These are phyloP conservation scores for Crithidia expoeki DNA, from an alignment of 208 protist genomes.

Conservation along the genomic window DNA sequence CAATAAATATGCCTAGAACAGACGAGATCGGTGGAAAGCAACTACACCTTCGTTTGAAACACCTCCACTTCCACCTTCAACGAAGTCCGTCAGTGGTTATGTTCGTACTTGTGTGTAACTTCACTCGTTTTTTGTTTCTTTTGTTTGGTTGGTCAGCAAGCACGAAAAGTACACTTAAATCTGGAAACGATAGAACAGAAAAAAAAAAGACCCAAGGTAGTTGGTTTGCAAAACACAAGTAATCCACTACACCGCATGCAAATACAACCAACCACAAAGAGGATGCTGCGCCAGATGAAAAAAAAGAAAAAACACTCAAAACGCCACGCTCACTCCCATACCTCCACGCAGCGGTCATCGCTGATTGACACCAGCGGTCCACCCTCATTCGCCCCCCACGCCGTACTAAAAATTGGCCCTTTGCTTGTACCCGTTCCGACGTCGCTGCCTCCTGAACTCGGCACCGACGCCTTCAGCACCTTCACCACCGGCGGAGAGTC, in stretches of 20 bases:
- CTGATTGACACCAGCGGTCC: constrained; percentile 38
- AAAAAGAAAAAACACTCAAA: background rate
- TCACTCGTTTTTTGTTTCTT: no score
- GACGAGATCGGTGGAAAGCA: no score
- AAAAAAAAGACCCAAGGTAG: background rate
- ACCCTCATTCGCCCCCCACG: constrained; percentile 39
- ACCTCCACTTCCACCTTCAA: no score
- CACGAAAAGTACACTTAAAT: no score
- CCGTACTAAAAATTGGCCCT: constrained; percentile 39
- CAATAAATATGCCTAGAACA: no score
- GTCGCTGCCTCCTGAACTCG: background rate
- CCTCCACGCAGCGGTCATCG: constrained; percentile 31
- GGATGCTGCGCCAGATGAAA: background rate
- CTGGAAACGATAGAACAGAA: background rate
- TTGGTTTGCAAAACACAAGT: background rate
- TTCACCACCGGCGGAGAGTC: constrained; percentile 10
- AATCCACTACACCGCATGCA: no score
- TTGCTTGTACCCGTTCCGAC: constrained; percentile 14
- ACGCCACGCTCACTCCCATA: constrained; percentile 23
- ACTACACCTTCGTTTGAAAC: no score
- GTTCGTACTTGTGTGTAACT: no score
- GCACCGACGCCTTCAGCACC: constrained; percentile 20
- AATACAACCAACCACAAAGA: background rate
- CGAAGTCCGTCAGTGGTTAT: no score
- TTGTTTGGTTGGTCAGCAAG: no score